Evolutionary conservation across 305 asterid genomes (phyloP), one percentile per base, ranked within the genome.

Genomic region (Solanum aculeatissimum): DNA sequence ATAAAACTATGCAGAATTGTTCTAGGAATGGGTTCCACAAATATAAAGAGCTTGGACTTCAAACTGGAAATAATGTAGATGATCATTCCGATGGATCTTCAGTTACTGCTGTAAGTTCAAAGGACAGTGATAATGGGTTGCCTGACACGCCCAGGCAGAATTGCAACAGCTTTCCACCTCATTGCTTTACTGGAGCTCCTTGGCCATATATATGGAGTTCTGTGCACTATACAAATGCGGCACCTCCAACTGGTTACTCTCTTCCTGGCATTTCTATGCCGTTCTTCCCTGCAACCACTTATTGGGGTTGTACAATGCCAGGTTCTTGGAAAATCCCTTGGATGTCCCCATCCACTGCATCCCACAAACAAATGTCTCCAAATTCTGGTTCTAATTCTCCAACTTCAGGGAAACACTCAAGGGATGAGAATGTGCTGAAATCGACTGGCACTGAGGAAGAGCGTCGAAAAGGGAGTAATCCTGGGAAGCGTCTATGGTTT

Each of bases 161-260:
- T 55, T 83, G 87, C 71, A 91, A 87, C 8, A 84, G 88, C 54
- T 86, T 89, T 79, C 91, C 95, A 82, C 91, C 89, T 42, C 92
- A 88, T 84, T 90, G 88, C 90, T 92, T 91, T 72, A 87, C 94
- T 0, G 94, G 91, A 51, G 92, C 90, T 79, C 95, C 95, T 9
- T 95, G 96, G 98, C 90, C 97, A 57, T 96, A 88, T 84, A 93
- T 92, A 19, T 94, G 92, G 95, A 88, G 88, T 70, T 86, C 94
- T 9, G 88, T 87, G 85, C 95, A 85, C 38, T 91, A 92, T 94
- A 88, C 86, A 85, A 55, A 91, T 13, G 45, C 88, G 6, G 81
- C 81, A n/a, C 70, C 89, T 53, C 92, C 90, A 27, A 90, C 93
- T 14, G 88, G 91, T 74, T 86, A 89, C 78, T 86, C 90, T 85